Base-by-base conservation (phyloP, 176 grass and related monocot species). In the Oryza australiensis region DNA sequence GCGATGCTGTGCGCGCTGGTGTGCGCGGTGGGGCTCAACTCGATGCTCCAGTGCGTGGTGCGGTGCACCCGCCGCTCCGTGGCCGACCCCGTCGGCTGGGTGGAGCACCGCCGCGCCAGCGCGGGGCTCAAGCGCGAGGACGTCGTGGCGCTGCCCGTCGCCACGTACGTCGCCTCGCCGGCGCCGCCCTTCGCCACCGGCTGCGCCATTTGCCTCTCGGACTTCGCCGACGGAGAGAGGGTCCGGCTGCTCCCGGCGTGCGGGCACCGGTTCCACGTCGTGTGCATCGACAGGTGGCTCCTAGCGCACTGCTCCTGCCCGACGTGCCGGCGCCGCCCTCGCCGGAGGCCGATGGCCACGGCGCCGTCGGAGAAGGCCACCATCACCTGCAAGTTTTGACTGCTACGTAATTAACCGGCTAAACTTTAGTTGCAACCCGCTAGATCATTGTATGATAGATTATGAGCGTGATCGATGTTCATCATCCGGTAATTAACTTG, bases 1-100 rank as follows among this genome's bases (percentile, higher is more conserved):
- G 93, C 90, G 53, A 93, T 93, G 90, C 83, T 95, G 26, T 95
- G 93, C 78, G 90, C 93, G 7, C 90, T 95, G 64, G 85, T 95
- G 46, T 95, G 93, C 77, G 93, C 72, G 27, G 70, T 92, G 42
- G 93, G 93, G 49, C 79, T 95, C 68, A 95, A 95, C 80, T 82
- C 90, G 42, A 90, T 90, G 85, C 90, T 95, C 70, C 86, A 89
- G 55, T 95, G 93, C 79, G 88, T 92, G 42, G 85, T 84, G 29
- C 90, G 85, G 37, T 92, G 93, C 86, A 79, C 90, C 72, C 88
- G 88, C 62, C 83, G 82, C 12, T 82, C 93, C 26, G 66, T 95
- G 41, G 60, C 85, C 77, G 87, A 85, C 68, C 89, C 92, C 0
- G 89, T 55, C 10, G 84, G 30, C 1, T 94, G 89, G 93, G 84